Evolutionary conservation across 768 basidiomycete species (phyloP), one percentile per base, ranked within the genome.

Genomic region (Asterophora lycoperdoides): DNA sequence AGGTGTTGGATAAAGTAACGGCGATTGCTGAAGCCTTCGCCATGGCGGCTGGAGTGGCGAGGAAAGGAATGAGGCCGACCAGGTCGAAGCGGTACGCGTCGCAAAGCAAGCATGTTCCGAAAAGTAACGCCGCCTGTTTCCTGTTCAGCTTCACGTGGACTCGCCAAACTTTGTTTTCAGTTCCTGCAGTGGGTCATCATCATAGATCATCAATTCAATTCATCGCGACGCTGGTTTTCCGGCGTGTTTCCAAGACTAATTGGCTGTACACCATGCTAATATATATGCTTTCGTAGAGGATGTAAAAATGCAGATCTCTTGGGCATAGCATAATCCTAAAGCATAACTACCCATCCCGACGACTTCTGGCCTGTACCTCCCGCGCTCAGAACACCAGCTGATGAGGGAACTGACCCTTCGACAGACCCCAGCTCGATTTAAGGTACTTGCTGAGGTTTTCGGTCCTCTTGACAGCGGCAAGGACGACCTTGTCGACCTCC

Each of bases 341-440:
- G 51, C 49, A 57, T 51, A 60, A 41, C 52, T 50, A 50, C 41
- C 42, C 50, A 56, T 46, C 48, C 46, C 46, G 46, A 51, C 39
- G 35, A 42, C 56, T 37, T 47, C 51, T 51, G 41, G 45, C 51
- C 57, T 48, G 34, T 54, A 37, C 54, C 54, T 51, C 52, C 37
- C 37, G 54, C 50, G 41, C 56, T 78, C 75, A 98, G 79, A 96
- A 98, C 55, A 80, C 80, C 74, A 99, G 68, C 73, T 89, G 82
- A 76, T 99, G 96, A 66, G 96, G 91, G 78, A 79, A 92, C 75
- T 98, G 93, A 53, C 94, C 93, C 80, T 94, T 96, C 60, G 91
- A 92, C 54, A 99, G 79, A 65, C 92, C 93, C 78, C 89, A 99
- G 64, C 79, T 83, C 48, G 94, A 81, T 68, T 85, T 86, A 61